Conservation (phyloP, 495 filamentous ascomycete species). For the Penicillium egyptiacum region DNA sequence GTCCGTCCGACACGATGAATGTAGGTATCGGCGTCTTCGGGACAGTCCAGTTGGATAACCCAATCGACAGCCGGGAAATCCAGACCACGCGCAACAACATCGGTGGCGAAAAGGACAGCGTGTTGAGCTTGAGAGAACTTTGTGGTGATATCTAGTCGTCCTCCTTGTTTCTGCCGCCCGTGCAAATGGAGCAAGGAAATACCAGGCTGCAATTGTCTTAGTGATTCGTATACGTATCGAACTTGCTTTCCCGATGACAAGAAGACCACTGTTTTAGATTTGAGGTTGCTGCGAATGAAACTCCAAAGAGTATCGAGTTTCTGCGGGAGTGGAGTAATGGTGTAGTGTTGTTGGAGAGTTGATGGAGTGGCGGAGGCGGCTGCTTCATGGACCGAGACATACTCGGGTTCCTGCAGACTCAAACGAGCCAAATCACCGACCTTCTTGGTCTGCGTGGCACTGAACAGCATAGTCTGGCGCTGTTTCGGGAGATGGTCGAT, state of each 20-base stretch:
- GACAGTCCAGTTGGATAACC: conserved; percentile 94
- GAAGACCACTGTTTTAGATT: conserved; percentile 91
- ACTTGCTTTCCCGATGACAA: conserved; percentile 94
- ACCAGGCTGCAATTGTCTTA: conserved; percentile 92
- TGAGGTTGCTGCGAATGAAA: conserved; percentile 85
- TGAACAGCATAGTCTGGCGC: conserved; percentile 92
- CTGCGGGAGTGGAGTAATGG: conserved; percentile 75
- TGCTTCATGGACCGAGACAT: conserved; percentile 87
- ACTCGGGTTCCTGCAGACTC: conserved; percentile 87
- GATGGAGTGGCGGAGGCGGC: conserved; percentile 78
- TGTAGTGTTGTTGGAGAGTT: conserved; percentile 86
- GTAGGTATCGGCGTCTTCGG: conserved; percentile 95
- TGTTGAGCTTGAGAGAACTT: conserved; percentile 76
- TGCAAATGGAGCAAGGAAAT: conserved; percentile 94
- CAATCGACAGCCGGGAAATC: conserved; percentile 98
- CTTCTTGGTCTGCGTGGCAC: conserved; percentile 92
- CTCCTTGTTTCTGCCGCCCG: conserved; percentile 88
- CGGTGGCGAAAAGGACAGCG: conserved; percentile 89
- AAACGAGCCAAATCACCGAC: conserved; percentile 88
- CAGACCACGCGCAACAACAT: conserved; percentile 88
- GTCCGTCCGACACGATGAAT: conserved; percentile 96
- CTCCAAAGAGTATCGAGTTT: conserved; percentile 91
- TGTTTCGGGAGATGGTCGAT: conserved; percentile 84
- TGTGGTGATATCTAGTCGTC: conserved; percentile 79
- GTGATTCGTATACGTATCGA: conserved; percentile 88